phyloP scores from a whole-genome alignment of 129 eudicot genomes.

The Arctium minus region DNA sequence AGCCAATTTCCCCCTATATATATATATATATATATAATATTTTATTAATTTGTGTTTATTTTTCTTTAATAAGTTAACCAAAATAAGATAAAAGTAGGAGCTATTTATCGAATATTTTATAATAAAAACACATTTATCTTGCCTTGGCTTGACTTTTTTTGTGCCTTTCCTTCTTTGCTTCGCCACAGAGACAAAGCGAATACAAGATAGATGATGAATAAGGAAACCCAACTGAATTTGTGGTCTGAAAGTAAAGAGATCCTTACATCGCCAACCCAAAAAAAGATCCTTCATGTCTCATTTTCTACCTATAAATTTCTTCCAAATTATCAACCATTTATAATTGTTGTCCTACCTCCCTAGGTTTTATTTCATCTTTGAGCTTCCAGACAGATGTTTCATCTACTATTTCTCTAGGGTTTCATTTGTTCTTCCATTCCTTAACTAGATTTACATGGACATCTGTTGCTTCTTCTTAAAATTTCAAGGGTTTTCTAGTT shows the following conservation, averaged over 20 bases:
- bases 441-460: not conserved
- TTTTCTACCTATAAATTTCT: conserved; percentile 10
- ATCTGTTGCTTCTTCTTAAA: not conserved
- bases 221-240: conserved; percentile 31
- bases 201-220: conserved; percentile 33
- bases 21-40: no score
- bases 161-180: conserved; percentile 29
- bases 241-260: conserved; percentile 45
- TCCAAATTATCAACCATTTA: not conserved
- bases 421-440: not conserved
- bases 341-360: no score
- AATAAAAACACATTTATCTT: not conserved
- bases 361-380: no score
- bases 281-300: conserved; percentile 29
- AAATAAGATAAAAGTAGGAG: conserved; percentile 13
- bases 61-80: not conserved
- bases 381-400: not conserved
- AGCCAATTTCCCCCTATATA: no score
- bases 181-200: conserved; percentile 30
- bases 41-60: not conserved
- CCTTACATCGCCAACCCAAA: conserved; percentile 22
- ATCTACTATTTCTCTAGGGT: conserved; percentile 9
- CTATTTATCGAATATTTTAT: not conserved
- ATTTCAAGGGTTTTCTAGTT: not conserved
- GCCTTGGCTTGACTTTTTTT: conserved; percentile 16